Evolutionary conservation across 306 rosid species (phyloP), one percentile per base, ranked within the genome.

Genomic region (Hippophae rhamnoides): DNA sequence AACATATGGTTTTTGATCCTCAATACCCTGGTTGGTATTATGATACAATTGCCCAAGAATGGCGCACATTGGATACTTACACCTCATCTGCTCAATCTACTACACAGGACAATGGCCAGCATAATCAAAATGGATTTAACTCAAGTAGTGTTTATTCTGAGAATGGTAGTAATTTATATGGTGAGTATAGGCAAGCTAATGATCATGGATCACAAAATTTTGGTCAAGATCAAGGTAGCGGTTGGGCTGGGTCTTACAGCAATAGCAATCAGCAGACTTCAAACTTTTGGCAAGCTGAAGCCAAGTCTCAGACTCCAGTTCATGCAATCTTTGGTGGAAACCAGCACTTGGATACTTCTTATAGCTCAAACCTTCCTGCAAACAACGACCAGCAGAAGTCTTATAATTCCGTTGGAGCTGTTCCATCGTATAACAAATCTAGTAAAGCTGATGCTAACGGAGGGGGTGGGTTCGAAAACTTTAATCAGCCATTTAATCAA

Each of bases 11-110:
- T 56, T 89, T 89, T 40, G 82, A 89, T 86, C 94, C 88, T 48
- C 88, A 82, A 41, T 84, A 78, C 71, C 90, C 90, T 42, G 97
- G 80, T 65, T 84, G 86, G 89, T 89, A 89, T 67, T 89, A 79
- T 42, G 95, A 89, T 67, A 86, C 83, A 42, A 69, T 77, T 69
- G 74, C 78, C 45, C 83, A 65, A 75, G 86, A 80, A 62, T 89
- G 97, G 97, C 74, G 78, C 13, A 38, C 76, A 10, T 79, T 89
- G 76, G 95, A 82, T 14, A 69, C 79, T 25, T 86, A 80, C 56
- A 62, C 63, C 67, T 59, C 85, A 13, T 76, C 94, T 25, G 40
- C 69, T 55, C 85, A 81, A 25, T 61, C 89, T 11, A 47, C 69
- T 9, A 75, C 50, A 58, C 82, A 60, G 42, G 70, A 72, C 31